These are phyloP conservation scores for Pichia sp. DNA, from an alignment of 1,139 yeast species.

Conservation along the genomic window DNA sequence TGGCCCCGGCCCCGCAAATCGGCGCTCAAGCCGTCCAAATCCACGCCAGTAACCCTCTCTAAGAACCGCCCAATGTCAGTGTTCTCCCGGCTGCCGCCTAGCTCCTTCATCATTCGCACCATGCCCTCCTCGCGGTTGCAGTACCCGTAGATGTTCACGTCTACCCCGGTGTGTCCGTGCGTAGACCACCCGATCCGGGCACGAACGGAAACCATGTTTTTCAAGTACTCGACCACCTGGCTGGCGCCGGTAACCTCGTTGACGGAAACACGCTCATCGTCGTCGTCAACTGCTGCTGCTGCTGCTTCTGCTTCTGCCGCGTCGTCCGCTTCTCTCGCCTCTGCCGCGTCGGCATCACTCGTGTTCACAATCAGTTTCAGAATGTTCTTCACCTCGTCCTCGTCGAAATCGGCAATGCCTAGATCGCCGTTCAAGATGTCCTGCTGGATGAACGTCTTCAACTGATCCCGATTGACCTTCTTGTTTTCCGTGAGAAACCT, in stretches of 20 bases:
- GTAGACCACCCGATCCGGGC: background rate
- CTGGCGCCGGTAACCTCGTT: conserved; percentile 28
- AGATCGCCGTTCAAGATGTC: conserved; percentile 47
- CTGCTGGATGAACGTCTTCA: conserved; percentile 42
- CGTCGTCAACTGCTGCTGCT: background rate
- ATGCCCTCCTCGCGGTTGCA: conserved; percentile 49
- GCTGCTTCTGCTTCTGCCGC: conserved; percentile 16
- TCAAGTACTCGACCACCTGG: conserved; percentile 42
- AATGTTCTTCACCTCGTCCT: conserved; percentile 8
- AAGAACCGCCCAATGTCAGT: conserved; percentile 74
- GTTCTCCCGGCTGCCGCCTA: conserved; percentile 80
- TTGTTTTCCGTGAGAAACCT: conserved; percentile 3
- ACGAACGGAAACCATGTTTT: conserved; percentile 42
- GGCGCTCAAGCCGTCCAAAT: conserved; percentile 35
- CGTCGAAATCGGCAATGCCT: conserved; percentile 54
- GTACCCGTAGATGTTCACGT: conserved; percentile 72
- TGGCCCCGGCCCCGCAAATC: background rate
- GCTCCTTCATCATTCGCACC: conserved; percentile 41
- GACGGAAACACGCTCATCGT: conserved; percentile 39
- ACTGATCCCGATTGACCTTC: conserved; percentile 25
- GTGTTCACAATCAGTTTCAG: background rate
- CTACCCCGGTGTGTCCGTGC: background rate
- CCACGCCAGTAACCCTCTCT: conserved; percentile 53
- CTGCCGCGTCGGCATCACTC: no score
- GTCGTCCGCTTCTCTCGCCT: background rate